Base-by-base conservation (phyloP, 148 eudicot species). In the Diospyros lotus region DNA sequence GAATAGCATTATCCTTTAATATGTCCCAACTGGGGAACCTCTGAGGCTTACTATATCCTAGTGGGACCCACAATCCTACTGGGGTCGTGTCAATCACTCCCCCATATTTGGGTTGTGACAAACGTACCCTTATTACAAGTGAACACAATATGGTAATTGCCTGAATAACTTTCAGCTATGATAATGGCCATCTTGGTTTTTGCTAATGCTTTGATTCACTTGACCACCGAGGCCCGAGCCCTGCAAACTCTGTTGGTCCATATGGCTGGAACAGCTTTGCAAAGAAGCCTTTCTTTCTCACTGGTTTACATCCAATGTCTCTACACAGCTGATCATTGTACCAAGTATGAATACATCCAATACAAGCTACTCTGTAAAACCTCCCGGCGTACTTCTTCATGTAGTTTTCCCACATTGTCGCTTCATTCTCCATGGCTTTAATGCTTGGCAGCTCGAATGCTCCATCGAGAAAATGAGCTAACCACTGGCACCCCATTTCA, bases 251-350 rank as follows among this genome's bases (percentile, higher is more conserved):
- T 42, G 50, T n/a, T n/a, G 74, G 40, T 56, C 63, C 63, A 71
- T 71, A 42, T 15, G 74, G 74, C 10, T 40, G 12, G 43, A 71
- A 71, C 74, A 71, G 59, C 46, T 72, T 42, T 45, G 73, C 61
- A 70, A 70, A 55, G 38, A 70, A 70, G 0, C 73, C 73, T 38
- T 70, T 70, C 73, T 70, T 70, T 55, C 73, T 70, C 55, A 48
- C 55, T 55, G 48, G 62, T 7, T 70, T 55, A 44, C 73, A 70
- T 44, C 65, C 65, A 58, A 72, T 72, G 39, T 72, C 75, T 44
- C 9, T 58, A 54, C 75, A 72, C 11, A 72, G 38, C 2, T 72
- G 75, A 59, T 58, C 75, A 45, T 72, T 72, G 41, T 72, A 72
- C 65, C 75, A 72, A 58, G 12, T 72, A 5, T 58, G 66, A 41